Conservation (phyloP, 2,329 filamentous ascomycete species). For the Capronia coronata region DNA sequence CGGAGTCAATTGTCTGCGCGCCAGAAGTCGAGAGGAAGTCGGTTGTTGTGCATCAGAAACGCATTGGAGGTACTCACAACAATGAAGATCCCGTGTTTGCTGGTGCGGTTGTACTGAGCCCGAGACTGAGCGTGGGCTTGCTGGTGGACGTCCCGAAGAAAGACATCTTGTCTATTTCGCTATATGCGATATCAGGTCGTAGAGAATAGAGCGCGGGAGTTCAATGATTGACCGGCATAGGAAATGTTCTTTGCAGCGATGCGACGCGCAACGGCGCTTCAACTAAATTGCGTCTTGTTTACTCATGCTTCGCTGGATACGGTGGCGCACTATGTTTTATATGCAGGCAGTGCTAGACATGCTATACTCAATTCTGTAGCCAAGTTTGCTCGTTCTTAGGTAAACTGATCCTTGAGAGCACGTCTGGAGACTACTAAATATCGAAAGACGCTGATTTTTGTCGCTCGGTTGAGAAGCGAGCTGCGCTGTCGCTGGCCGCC, state of each 20-base stretch:
- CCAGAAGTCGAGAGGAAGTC: too few species aligned
- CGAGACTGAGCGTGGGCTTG: constrained; percentile 18
- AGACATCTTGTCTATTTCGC: constrained; percentile 13
- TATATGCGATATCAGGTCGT: background rate
- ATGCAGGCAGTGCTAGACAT: too few species aligned
- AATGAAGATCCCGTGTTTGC: constrained; percentile 11
- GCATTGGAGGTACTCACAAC: constrained; percentile 16
- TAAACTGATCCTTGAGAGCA: too few species aligned
- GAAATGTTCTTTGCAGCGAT: constrained; percentile 1
- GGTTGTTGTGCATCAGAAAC: too few species aligned
- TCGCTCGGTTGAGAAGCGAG: too few species aligned
- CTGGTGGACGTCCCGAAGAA: constrained; percentile 17
- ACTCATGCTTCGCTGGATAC: background rate
- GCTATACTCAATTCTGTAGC: too few species aligned
- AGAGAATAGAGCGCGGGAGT: background rate
- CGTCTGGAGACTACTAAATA: too few species aligned
- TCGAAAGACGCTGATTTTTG: too few species aligned
- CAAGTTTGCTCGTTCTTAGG: too few species aligned
- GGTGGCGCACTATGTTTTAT: background rate
- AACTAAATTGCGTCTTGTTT: background rate
- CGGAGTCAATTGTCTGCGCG: too few species aligned
- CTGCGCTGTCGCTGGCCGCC: too few species aligned
- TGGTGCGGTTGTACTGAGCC: constrained; percentile 9
- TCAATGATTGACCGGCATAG: background rate
- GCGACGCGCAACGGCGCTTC: background rate